A percentile compares a stretch with the other conserved stretches of the same genome.
These are phyloP conservation scores for Ascochyta rabiei DNA, from an alignment of 2,329 filamentous ascomycete genomes.

Conservation along the genomic window DNA sequence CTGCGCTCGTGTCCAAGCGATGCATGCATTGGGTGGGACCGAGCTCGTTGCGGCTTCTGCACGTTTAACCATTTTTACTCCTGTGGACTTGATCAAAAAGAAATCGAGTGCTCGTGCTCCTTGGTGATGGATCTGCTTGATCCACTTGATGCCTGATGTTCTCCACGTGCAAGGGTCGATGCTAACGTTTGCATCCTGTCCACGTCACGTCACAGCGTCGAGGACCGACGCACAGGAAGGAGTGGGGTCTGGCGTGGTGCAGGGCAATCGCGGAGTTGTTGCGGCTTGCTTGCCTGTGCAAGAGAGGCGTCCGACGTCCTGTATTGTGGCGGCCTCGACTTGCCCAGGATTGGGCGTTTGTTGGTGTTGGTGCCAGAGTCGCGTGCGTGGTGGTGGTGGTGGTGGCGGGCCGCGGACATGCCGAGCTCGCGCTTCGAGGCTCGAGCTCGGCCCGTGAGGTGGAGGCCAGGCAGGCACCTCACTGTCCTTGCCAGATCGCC, in stretches of 20 bases:
- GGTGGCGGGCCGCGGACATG: conserved; percentile 9
- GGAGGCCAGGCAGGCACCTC: conserved; percentile 15
- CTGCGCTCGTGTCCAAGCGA: background rate
- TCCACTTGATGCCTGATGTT: too few relatives aligned
- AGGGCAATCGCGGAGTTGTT: too few relatives aligned
- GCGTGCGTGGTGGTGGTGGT: too few relatives aligned
- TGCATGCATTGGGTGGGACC: background rate
- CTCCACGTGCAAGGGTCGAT: too few relatives aligned
- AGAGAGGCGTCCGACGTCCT: too few relatives aligned
- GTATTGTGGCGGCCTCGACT: conserved; percentile 1
- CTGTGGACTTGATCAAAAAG: too few relatives aligned
- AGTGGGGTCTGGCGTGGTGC: background rate
- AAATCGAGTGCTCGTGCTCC: too few relatives aligned
- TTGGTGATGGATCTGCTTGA: too few relatives aligned
- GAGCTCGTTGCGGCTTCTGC: background rate
- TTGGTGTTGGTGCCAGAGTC: conserved; percentile 1
- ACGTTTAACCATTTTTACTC: conserved; percentile 6
- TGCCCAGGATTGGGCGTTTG: background rate
- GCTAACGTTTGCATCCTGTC: too few relatives aligned
- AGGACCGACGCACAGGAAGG: too few relatives aligned
- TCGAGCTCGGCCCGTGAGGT: conserved; percentile 7
- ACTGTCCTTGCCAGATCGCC: conserved; percentile 9
- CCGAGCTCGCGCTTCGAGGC: conserved; percentile 3
- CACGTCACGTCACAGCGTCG: too few relatives aligned
- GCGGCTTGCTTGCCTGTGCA: too few relatives aligned